Evolutionary conservation across 2,329 filamentous ascomycete genomes (phyloP), one percentile per base, ranked within the genome.

Genomic region (Lasiodiplodia sp.): DNA sequence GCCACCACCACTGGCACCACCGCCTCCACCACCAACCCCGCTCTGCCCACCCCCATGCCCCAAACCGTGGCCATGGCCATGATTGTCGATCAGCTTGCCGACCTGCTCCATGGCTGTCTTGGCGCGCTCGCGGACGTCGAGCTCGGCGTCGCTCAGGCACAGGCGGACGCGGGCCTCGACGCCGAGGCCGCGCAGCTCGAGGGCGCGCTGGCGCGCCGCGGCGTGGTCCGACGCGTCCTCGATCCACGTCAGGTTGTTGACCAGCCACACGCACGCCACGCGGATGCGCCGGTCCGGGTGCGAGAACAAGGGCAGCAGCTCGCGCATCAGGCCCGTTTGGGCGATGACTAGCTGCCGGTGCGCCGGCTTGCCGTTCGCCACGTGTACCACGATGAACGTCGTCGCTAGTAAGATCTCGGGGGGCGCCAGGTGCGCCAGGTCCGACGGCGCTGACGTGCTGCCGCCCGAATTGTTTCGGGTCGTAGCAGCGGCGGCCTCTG

Each of bases 241-340:
- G 70, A 90, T 86, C 85, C 91, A 96, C 0, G 92, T 92, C 53
- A 99, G 86, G 77, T 97, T 97, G 77, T 90, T 92, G 55, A 96
- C 86, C 53, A 97, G 85, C 86, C 94, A 95, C 71, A 93, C 93
- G 73, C 96, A 88, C 56, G 91, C 90, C 23, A 90, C 86, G 6
- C 95, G 89, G 7, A 99, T 90, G 52, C 91, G 88, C 56, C 87
- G 86, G 75, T 92, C 88, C 53, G 88, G 86, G 78, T 93, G 92
- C 56, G 84, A 87, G 73, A 96, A 92, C 68, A 97, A 89, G 18
- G 88, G 87, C 10, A 91, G 86, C 57, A 97, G 84, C 58, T 91
- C 86, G 73, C 87, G 89, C 69, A 98, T 85, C 4, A 98, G 83
- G 14, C 91, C 87, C 2, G 88, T 91, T 78, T 97, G 94, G 3